Evolutionary conservation across 495 filamentous ascomycete species (phyloP), one percentile per base, ranked within the genome.

Genomic region (Cetradonia linearis): DNA sequence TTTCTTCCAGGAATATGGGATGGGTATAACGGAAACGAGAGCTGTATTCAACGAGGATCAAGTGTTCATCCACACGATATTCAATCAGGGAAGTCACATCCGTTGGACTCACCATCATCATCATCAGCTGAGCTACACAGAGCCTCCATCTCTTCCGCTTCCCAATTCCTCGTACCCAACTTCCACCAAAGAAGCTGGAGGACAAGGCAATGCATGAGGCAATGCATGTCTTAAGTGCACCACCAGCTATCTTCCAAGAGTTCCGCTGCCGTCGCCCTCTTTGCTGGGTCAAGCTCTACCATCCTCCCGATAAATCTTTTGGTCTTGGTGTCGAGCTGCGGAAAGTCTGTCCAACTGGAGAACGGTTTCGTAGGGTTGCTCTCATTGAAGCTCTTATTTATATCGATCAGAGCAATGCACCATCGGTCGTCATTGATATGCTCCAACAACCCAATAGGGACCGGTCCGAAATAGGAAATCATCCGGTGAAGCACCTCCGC

Each of bases 261-360:
- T 44, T 44, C 40, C 40, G 6, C 40, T 44, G 40, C 40, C 40
- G 40, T 44, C 40, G 40, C 40, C 40, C 40, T 44, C 40, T 44
- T 44, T 44, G 40, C 40, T 44, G 40, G 40, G 11, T 44, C 40
- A 44, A 44, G 40, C 40, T 44, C 40, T 44, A 44, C 40, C 11
- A 44, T 44, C 40, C 40, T 44, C 40, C 40, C 40, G 40, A 44
- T 44, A 44, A 44, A 44, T 44, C 40, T 44, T 44, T 44, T 44
- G 40, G 40, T 44, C 11, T 44, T 44, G 11, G 40, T 44, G 40
- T 44, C 40, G 40, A 44, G 40, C 40, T 44, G 40, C 40, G 40
- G 40, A 44, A 44, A 44, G 20, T 44, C 40, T 44, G 14, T 44
- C 40, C 14, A 44, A 44, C 40, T 44, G 40, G 40, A 44, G 40